Conservation (phyloP, 305 asterid species). For the Solanum hybrid region DNA sequence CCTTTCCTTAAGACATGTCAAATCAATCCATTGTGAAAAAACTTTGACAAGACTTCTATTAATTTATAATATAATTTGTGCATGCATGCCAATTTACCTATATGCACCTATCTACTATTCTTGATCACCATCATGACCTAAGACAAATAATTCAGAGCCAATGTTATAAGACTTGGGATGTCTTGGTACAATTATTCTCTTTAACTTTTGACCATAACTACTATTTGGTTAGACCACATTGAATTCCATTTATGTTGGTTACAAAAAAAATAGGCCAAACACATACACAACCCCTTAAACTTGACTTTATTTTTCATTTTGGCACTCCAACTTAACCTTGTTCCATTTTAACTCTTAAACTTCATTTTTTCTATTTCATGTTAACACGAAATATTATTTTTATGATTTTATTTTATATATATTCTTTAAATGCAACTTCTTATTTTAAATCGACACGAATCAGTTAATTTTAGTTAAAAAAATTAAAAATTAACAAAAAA, state of each 20-base stretch:
- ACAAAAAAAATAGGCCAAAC: not conserved
- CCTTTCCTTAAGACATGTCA: constrained; percentile 2
- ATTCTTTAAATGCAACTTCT: no score
- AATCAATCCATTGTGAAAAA: constrained; percentile 1
- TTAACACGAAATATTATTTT: no score
- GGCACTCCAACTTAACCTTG: no score
- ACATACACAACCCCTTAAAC: no score
- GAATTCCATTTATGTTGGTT: not conserved
- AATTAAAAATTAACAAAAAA: no score
- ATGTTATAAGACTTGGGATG: not conserved
- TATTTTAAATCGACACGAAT: no score
- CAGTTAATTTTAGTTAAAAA: no score
- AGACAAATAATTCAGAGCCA: not conserved
- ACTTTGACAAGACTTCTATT: constrained; percentile 4
- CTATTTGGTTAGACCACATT: not conserved
- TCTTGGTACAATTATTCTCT: not conserved
- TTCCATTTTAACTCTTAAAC: no score
- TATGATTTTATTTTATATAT: no score
- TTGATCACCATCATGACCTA: not conserved
- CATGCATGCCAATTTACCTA: constrained; percentile 3
- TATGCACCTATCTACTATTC: not conserved
- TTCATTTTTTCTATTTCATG: no score
- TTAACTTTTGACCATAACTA: not conserved
- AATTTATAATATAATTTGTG: not conserved
- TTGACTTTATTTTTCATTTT: no score